Evolutionary conservation across 306 rosid genomes (phyloP), one percentile per base, ranked within the genome.

Genomic region (Trichosanthes cucumerina): DNA sequence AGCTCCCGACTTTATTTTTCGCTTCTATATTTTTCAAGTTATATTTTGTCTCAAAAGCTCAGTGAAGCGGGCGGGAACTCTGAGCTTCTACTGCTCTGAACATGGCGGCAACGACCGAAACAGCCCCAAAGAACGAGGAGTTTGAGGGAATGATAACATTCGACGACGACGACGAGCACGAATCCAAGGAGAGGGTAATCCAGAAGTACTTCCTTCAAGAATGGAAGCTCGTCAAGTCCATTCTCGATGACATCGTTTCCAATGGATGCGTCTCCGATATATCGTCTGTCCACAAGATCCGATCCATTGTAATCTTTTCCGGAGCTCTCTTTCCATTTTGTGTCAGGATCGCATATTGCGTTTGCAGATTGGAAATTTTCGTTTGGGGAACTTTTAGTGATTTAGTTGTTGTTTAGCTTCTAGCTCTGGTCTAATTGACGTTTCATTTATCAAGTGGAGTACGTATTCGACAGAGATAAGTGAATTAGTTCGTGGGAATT

Each of bases 141-240:
- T 15, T 58, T 57, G 86, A 78, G 7, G 77, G 36, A 23, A 9
- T 19, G 26, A 13, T 79, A 75, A 82, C 78, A 19, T 52, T 68
- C 49, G 92, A 84, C 56, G 97, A 92, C 0, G 97, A 92, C 1
- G 97, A 89, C 79, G 97, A 92, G 82, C 78, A 79, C 74, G 97
- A 87, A 38, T 83, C 97, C 23, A 95, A 92, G 79, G 99, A 95
- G 80, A 82, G 81, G 39, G 97, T 95, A 41, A 83, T 95, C 13
- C 90, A 92, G 63, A 95, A 92, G 88, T 92, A 91, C 84, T 95
- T 95, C 85, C 97, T 95, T 60, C 93, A 81, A 70, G 99, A 95
- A 85, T 95, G 97, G 99, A 91, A 82, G 79, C 87, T 87, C 75
- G 88, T 95, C 79, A 88, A 90, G 78, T 90, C 93, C 76, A 87